These are phyloP conservation scores for Ambrosia hybrid DNA, from an alignment of 140 eudicot species.

Conservation along the genomic window DNA sequence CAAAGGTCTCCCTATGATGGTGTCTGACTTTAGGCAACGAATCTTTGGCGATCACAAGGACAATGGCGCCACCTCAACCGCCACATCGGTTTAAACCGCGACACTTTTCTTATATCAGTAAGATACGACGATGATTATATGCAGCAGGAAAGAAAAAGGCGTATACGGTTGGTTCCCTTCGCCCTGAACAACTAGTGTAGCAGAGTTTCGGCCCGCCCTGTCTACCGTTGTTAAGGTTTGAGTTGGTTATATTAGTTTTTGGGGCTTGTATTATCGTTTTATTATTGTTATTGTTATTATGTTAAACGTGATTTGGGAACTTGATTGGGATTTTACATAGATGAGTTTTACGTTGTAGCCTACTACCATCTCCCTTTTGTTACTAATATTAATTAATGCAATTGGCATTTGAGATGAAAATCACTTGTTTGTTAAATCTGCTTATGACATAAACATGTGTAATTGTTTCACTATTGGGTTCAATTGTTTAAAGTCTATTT, in stretches of 20 bases:
- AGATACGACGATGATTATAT: slow-evolving; percentile 16
- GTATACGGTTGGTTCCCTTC: slow-evolving; percentile 14
- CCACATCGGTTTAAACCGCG: slow-evolving; percentile 25
- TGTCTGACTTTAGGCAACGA: slow-evolving; percentile 79
- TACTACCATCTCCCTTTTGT: slow-evolving; percentile 1
- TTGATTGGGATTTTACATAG: slow-evolving; percentile 33
- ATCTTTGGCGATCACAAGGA: slow-evolving; percentile 77
- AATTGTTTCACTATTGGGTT: too few species aligned
- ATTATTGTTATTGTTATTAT: slow-evolving; percentile 29
- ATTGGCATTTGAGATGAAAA: neutral
- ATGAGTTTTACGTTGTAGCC: slow-evolving; percentile 27
- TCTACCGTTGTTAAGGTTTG: slow-evolving; percentile 25
- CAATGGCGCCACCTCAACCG: slow-evolving; percentile 31
- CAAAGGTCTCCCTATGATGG: slow-evolving; percentile 93
- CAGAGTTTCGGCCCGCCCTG: slow-evolving; percentile 18
- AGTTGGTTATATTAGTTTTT: slow-evolving; percentile 29
- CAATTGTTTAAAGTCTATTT: too few species aligned
- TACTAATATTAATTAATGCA: slow-evolving; percentile 9
- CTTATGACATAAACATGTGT: too few species aligned
- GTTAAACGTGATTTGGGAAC: slow-evolving; percentile 25
- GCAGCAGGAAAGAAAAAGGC: slow-evolving; percentile 18
- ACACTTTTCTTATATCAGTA: neutral
- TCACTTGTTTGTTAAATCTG: too few species aligned
- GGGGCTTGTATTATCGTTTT: slow-evolving; percentile 28
- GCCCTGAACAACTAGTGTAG: slow-evolving; percentile 21